Evolutionary conservation across 306 rosid species (phyloP), one percentile per base, ranked within the genome.

Genomic region (Cucurbita pepo): DNA sequence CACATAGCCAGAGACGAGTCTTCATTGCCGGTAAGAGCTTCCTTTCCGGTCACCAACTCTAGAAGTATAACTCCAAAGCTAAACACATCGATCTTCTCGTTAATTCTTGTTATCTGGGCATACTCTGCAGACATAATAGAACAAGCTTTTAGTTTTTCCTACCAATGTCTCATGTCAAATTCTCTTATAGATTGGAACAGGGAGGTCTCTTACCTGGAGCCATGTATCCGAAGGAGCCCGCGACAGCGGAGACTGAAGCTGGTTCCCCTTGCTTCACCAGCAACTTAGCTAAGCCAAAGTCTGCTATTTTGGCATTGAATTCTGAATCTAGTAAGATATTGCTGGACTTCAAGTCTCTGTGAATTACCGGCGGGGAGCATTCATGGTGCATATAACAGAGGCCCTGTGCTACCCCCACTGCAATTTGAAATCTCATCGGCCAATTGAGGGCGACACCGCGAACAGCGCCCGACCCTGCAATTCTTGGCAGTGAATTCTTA

Each of bases 221-320:
- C 74, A 94, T 82, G 81, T 94, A 94, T 78, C 98, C 98, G 38
- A 94, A 75, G 19, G 98, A 86, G 18, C 98, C 98, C n/a, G 83
- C 89, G 11, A 90, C 88, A 36, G 84, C 56, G 10, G 98, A 94
- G 91, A 87, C 77, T 6, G 89, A 87, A n/a, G 88, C 86, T 43
- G 83, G 78, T 76, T 94, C 91, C 62, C 89, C 97, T 16, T 91
- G 86, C 59, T 77, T 87, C 66, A 82, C 73, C 79, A 90, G 75
- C 76, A 87, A 74, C 86, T 75, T 90, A 15, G 95, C 97, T 5
- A 94, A 77, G 30, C 98, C 98, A 65, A 94, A 94, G 77, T 94
- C 96, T 19, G 96, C 92, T 30, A 90, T 87, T 84, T 88, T 86
- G 30, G 96, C 95, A 15, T 83, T 88, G 84, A 90, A 87, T 1